Evolutionary conservation across 2,329 filamentous ascomycete species (phyloP).

Genomic region (Orbilia oligospora): DNA sequence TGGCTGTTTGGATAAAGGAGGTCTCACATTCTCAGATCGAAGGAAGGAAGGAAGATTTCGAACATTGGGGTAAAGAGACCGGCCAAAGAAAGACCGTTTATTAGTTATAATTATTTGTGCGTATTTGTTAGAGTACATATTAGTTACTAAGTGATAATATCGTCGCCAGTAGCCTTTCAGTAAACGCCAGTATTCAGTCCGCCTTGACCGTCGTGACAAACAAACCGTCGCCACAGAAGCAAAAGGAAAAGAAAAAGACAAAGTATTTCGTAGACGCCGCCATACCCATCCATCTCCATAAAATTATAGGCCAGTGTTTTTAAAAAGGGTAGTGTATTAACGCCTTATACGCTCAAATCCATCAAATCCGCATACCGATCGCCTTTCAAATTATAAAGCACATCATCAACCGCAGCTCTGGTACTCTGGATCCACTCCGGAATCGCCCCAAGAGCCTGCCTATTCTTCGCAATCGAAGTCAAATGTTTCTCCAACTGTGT

Average conservation of each 20-base stretch:
- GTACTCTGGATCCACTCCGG: slow-evolving; percentile 59
- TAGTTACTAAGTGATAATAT: slow-evolving; percentile 9
- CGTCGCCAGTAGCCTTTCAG: not conserved
- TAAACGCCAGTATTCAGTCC: slow-evolving; percentile 11
- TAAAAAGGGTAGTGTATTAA: not conserved
- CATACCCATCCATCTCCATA: slow-evolving; percentile 11
- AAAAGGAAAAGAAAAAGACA: not conserved
- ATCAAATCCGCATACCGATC: slow-evolving; percentile 55
- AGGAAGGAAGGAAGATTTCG: not conserved
- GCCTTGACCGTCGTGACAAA: not conserved
- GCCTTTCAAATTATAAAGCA: slow-evolving; percentile 52
- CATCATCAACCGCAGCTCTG: slow-evolving; percentile 58
- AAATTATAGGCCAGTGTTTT: not conserved
- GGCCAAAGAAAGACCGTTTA: slow-evolving; percentile 8
- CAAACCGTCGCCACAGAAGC: slow-evolving; percentile 4
- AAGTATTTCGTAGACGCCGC: slow-evolving; percentile 33
- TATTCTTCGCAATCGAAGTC: slow-evolving; percentile 45
- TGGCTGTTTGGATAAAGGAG: not conserved
- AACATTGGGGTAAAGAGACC: slow-evolving; percentile 4
- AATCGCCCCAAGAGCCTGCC: slow-evolving; percentile 44
- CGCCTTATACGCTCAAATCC: slow-evolving; percentile 48
- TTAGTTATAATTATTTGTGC: slow-evolving; percentile 28
- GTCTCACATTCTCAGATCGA: slow-evolving; percentile 38
- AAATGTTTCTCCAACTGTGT: slow-evolving; percentile 59
- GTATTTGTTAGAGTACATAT: slow-evolving; percentile 29